A percentile compares a stretch with the other conserved stretches of the same genome.
phyloP scores from a whole-genome alignment of 2,329 filamentous ascomycete genomes.

The Diaporthe helianthi region DNA sequence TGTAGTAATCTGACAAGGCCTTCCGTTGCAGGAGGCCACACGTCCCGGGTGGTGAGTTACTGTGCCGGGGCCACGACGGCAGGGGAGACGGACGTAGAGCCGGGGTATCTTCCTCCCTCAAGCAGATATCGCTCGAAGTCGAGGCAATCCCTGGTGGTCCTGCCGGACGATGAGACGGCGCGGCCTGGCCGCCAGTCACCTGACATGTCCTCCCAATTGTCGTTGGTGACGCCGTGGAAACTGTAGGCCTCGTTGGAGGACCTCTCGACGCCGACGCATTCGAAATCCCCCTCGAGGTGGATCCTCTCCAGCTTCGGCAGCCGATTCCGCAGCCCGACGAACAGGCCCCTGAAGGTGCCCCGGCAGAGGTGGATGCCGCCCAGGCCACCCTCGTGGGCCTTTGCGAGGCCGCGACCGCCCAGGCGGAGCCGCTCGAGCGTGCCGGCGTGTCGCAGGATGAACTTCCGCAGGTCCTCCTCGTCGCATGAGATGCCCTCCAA shows the following conservation, averaged over 20 bases:
- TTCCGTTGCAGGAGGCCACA: background rate
- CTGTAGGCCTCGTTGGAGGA: slow-evolving; percentile 50
- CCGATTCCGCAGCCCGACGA: slow-evolving; percentile 47
- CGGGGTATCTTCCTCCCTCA: slow-evolving; percentile 47
- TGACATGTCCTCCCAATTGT: slow-evolving; percentile 47
- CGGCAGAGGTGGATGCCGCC: slow-evolving; percentile 54
- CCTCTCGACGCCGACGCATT: slow-evolving; percentile 48
- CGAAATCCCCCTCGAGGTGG: slow-evolving; percentile 55
- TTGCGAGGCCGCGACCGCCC: slow-evolving; percentile 52
- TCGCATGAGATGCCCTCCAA: slow-evolving; percentile 53
- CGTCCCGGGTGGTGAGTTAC: slow-evolving; percentile 1
- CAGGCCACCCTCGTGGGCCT: slow-evolving; percentile 47
- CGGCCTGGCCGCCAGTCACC: slow-evolving; percentile 30
- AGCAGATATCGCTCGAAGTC: slow-evolving; percentile 52
- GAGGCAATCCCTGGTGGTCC: slow-evolving; percentile 45
- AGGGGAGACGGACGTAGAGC: slow-evolving; percentile 28
- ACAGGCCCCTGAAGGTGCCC: slow-evolving; percentile 53
- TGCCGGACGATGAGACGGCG: slow-evolving; percentile 42
- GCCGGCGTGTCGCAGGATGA: slow-evolving; percentile 49
- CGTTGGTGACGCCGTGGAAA: slow-evolving; percentile 51
- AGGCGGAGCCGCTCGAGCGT: slow-evolving; percentile 52
- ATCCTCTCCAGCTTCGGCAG: slow-evolving; percentile 50
- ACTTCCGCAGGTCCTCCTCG: slow-evolving; percentile 52
- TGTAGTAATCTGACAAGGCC: slow-evolving; percentile 6
- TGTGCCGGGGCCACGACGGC: slow-evolving; percentile 33